These are phyloP conservation scores for Sphaerostilbella broomeana DNA, from an alignment of 2,329 filamentous ascomycete genomes.

Conservation along the genomic window DNA sequence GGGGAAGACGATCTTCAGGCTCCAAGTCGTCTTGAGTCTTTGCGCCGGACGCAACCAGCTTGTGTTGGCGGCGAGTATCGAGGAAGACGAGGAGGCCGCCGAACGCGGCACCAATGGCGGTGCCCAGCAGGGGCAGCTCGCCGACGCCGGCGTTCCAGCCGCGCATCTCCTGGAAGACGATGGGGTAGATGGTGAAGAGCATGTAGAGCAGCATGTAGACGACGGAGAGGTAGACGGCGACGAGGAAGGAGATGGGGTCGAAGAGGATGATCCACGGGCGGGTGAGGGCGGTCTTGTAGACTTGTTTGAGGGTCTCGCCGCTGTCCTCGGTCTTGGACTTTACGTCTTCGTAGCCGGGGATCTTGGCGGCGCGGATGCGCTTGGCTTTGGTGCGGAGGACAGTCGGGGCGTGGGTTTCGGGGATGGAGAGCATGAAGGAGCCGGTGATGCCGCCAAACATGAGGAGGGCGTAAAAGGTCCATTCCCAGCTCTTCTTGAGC, in stretches of 20 bases:
- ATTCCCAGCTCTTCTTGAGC: constrained; percentile 48
- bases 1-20: constrained; percentile 50
- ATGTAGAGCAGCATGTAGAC: constrained; percentile 50
- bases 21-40: constrained; percentile 20
- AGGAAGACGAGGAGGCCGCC: constrained; percentile 36
- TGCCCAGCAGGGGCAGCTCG: constrained; percentile 45
- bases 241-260: constrained; percentile 45
- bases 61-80: constrained; percentile 32
- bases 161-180: constrained; percentile 45
- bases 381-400: constrained; percentile 48
- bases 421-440: constrained; percentile 49
- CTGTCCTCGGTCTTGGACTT: constrained; percentile 41
- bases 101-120: constrained; percentile 40
- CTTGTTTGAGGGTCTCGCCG: constrained; percentile 34
- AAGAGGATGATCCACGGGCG: constrained; percentile 49
- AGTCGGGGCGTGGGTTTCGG: constrained; percentile 47
- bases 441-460: constrained; percentile 34
- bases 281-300: constrained; percentile 47
- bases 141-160: constrained; percentile 50
- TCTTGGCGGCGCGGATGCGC: constrained; percentile 41
- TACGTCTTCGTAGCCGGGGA: constrained; percentile 46
- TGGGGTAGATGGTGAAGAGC: constrained; percentile 52
- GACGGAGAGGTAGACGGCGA: constrained; percentile 46
- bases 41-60: constrained; percentile 33
- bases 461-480: constrained; percentile 44